Base-by-base conservation (phyloP, 352 stramenopile species). In the Globisporangium apiculatum region DNA sequence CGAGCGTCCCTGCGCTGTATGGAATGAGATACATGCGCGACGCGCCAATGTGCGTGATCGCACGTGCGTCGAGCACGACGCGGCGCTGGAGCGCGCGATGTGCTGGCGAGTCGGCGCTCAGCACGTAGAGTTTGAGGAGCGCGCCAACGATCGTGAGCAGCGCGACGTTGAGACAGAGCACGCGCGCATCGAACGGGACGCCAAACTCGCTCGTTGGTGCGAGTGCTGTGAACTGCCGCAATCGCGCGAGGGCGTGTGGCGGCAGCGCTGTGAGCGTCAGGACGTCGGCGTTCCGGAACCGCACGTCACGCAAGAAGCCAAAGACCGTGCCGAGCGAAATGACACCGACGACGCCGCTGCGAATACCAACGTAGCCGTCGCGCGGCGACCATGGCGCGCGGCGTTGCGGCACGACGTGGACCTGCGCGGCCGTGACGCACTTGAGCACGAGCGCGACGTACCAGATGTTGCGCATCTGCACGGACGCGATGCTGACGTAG, bases 391-490 rank as follows among this genome's bases (percentile, higher is more conserved):
- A 57, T 3, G 9, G 35, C 2, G n/a, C 9, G 7, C 38, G 40
- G 5, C 51, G 51, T 9, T 36, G n/a, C 36, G 36, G 11, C 48
- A 42, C 2, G 18, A 53, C 14, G 10, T 41, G 4, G 24, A 42
- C 12, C 4, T 31, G 14, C 10, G 31, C 37, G n/a, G 36, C n/a
- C 5, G 46, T 17, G 4, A 17, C 17, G n/a, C 31, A 50, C 17
- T 58, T 24, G 38, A 36, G 15, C 42, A 14, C 40, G 0, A 64
- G 47, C 15, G 51, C 60, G 1, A 57, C 14, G 18, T 55, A n/a
- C 71, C 68, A 80, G 8, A 68, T 9, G 46, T 72, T 73, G 10
- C 71, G 71, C 66, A 80, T 76, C 51, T 75, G 71, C 3, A 79
- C 47, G 3, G 62, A 61, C 4, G 66, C 50, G 5, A 54, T 12